Conservation (phyloP, 306 rosid genomes). For the Herpetospermum pedunculosum region DNA sequence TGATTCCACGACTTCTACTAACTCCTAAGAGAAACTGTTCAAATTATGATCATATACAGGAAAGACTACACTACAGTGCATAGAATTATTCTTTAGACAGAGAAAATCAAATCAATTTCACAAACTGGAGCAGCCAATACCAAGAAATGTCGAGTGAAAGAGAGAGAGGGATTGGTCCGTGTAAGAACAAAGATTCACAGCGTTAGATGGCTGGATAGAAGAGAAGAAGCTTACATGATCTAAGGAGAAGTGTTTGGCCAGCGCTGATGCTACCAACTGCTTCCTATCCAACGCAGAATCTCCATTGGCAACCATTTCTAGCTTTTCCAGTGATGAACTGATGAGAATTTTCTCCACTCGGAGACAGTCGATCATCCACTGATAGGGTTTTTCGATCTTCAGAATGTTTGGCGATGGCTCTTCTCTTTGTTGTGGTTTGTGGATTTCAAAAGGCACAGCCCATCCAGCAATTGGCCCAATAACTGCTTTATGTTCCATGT, state of each 20-base stretch:
- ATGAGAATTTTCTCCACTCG: background rate
- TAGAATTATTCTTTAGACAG: background rate
- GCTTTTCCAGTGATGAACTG: background rate
- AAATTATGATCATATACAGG: background rate
- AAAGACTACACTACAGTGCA: background rate
- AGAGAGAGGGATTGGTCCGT: background rate
- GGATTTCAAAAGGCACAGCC: background rate
- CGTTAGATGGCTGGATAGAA: background rate
- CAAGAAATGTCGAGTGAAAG: background rate
- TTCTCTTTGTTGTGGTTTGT: background rate
- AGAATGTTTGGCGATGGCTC: background rate
- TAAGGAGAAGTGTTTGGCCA: conserved; percentile 40
- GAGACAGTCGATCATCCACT: background rate
- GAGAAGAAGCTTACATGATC: conserved; percentile 45
- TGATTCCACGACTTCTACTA: background rate
- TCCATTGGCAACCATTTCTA: conserved; percentile 42
- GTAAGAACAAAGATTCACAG: background rate
- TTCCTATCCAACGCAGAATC: conserved; percentile 22
- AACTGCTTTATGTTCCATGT: background rate
- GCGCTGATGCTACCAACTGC: conserved; percentile 37
- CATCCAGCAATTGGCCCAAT: background rate
- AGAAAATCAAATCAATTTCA: background rate
- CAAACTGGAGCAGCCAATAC: background rate
- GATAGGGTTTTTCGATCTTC: background rate
- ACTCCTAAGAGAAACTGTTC: background rate